Evolutionary conservation across 192 early-diverging fungal genomes (phyloP), one percentile per base, ranked within the genome.

Genomic region (Chytriomyces sp.): DNA sequence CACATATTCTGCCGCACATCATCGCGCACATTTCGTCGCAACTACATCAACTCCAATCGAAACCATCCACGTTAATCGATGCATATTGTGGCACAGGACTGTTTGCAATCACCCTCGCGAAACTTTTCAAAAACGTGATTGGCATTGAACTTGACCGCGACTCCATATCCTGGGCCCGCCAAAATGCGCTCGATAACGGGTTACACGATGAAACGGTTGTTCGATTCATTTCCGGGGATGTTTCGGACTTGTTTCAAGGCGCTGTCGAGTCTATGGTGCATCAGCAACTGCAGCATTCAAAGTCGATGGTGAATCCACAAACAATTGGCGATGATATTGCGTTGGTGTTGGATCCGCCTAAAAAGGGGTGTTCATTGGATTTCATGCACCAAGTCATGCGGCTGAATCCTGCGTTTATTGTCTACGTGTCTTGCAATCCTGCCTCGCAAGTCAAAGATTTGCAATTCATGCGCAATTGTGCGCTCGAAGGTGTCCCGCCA

Each of bases 31-130:
- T 91, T 72, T 84, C 89, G 64, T 84, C 83, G n/a, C 84, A 91
- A 67, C n/a, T n/a, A n/a, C n/a, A n/a, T n/a, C n/a, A n/a, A n/a
- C 84, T 92, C 62, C 73, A 85, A 60, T 81, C 71, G 48, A 8
- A 49, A 61, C n/a, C 68, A 5, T 7, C 50, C 4, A 84, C 85
- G 61, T 82, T 91, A 23, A 86, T 93, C 35, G 92, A 93, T 67
- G 89, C 92, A 0, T 93, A 91, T 79, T 93, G 92, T 76, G 92
- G 92, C 9, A 86, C 92, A 0, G 92, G 92, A 8, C 76, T 93
- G 23, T 93, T 93, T 83, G 90, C 87, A 5, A 86, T 93, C 35
- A 83, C 90, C 1, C 91, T 88, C 69, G 82, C 86, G 24, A 67
- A 78, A 16, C 86, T 83, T 8, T 93, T 91, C 72, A 82, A 88